Evolutionary conservation across 192 early-diverging fungal genomes (phyloP), one percentile per base, ranked within the genome.

Genomic region (Umbelopsis sp.): DNA sequence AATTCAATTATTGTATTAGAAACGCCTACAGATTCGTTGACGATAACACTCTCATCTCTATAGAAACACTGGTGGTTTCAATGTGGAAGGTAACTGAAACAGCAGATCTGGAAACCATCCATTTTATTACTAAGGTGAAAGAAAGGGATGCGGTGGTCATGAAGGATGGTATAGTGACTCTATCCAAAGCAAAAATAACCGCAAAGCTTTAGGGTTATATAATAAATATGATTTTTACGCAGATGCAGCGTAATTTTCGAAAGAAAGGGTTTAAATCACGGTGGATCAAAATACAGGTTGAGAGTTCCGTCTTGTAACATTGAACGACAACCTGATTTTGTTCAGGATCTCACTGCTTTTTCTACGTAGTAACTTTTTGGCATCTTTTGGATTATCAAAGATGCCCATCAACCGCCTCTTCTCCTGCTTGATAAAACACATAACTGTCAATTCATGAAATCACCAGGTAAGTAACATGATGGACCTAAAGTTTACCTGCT

Each of bases 81-180:
- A 92, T 93, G 89, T 93, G 92, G 92, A 89, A 90, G 66, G 89
- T 86, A 14, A 68, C 70, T 20, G 73, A 47, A 20, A 80, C 81
- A 41, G 62, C 72, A 38, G 53, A 77, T 50, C 83, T 83, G 22
- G 75, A 75, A n/a, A 82, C 74, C 22, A 74, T 92, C 49, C 82
- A 86, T 50, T 92, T 88, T 74, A 75, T 82, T 53, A 82, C 85
- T 43, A 76, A 80, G 38, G 86, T 85, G 45, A 87, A 87, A 66
- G 87, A 90, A 49, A 77, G 86, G 41, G 72, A 88, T 69, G 75
- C 78, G 16, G 77, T 89, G 8, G 91, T 90, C 3, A 84, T 92
- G 72, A 84, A 77, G 45, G 84, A 84, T 47, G 91, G 91, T 31
- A 84, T 83, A 69, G 87, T 78, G 41, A 65, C 79, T 24, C 78